Evolutionary conservation across 495 filamentous ascomycete species (phyloP).

Genomic region (Neurospora sublineolata): DNA sequence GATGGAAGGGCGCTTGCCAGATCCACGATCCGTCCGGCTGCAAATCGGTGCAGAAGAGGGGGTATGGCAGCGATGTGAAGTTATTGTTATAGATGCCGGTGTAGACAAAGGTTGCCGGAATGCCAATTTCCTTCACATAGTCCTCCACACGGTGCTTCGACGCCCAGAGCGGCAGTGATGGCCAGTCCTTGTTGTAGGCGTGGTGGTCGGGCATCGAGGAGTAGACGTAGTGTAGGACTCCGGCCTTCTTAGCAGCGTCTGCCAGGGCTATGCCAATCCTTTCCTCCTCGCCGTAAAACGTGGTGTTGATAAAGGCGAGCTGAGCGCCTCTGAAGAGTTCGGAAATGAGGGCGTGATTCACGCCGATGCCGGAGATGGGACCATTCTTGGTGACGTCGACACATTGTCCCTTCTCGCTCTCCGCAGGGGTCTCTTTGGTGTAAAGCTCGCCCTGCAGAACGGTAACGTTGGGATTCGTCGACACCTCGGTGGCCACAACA

Average conservation of each 20-base stretch:
- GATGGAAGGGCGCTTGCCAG: slow-evolving; percentile 92
- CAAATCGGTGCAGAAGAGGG: slow-evolving; percentile 86
- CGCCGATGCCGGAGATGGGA: slow-evolving; percentile 35
- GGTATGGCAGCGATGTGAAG: slow-evolving; percentile 87
- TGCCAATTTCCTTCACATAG: slow-evolving; percentile 69
- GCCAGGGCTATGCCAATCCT: slow-evolving; percentile 77
- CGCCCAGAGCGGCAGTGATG: slow-evolving; percentile 78
- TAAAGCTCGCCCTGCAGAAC: slow-evolving; percentile 75
- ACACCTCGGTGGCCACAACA: slow-evolving; percentile 72
- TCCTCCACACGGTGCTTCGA: slow-evolving; percentile 85
- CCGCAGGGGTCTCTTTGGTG: slow-evolving; percentile 37
- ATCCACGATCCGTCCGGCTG: slow-evolving; percentile 72
- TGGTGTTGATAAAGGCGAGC: slow-evolving; percentile 94
- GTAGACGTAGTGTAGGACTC: slow-evolving; percentile 86
- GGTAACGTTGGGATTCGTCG: slow-evolving; percentile 69
- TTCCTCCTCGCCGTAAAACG: slow-evolving; percentile 92
- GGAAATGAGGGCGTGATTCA: slow-evolving; percentile 54
- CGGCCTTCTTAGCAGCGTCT: slow-evolving; percentile 75
- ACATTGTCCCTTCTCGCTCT: slow-evolving; percentile 18
- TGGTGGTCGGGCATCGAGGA: slow-evolving; percentile 95
- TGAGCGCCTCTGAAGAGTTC: slow-evolving; percentile 72
- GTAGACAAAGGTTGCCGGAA: slow-evolving; percentile 88
- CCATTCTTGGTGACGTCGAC: slow-evolving; percentile 32
- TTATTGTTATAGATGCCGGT: slow-evolving; percentile 99
- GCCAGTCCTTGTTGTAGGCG: slow-evolving; percentile 54